These are phyloP conservation scores for Sphaerostilbella broomeana DNA, from an alignment of 2,329 filamentous ascomycete species.

Conservation along the genomic window DNA sequence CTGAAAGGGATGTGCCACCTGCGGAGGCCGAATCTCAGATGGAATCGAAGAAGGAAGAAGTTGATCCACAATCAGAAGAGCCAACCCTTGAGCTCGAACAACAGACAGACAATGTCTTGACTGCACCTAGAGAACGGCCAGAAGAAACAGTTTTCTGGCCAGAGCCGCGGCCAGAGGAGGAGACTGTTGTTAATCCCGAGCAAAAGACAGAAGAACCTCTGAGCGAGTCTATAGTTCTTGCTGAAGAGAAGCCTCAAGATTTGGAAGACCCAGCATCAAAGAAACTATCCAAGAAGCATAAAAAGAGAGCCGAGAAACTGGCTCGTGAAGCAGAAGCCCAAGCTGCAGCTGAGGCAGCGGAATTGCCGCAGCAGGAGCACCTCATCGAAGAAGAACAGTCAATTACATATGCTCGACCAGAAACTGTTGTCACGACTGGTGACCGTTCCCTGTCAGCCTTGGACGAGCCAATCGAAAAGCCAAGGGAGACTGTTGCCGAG, in stretches of 20 bases:
- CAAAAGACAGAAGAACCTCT: too few relatives aligned
- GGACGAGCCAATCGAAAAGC: background rate
- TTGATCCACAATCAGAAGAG: background rate
- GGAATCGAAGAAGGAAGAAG: background rate
- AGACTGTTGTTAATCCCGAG: too few relatives aligned
- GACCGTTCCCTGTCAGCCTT: background rate
- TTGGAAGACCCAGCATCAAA: conserved; percentile 2
- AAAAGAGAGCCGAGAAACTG: conserved; percentile 29
- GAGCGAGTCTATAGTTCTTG: too few relatives aligned
- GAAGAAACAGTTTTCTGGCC: too few relatives aligned
- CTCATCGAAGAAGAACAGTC: too few relatives aligned
- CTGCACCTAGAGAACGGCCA: too few relatives aligned
- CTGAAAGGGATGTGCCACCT: background rate
- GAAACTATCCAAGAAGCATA: conserved; percentile 25
- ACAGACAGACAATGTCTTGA: background rate
- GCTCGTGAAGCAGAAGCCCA: too few relatives aligned
- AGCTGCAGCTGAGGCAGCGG: conserved; percentile 12
- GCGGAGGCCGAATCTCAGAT: background rate
- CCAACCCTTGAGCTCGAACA: background rate
- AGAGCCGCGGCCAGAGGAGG: too few relatives aligned
- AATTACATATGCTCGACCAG: background rate
- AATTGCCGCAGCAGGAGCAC: conserved; percentile 1
- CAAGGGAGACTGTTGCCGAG: background rate
- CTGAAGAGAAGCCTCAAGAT: background rate
- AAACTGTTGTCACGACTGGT: background rate